Conservation (phyloP, 768 basidiomycete species). For the Phanerochaete sordida region DNA sequence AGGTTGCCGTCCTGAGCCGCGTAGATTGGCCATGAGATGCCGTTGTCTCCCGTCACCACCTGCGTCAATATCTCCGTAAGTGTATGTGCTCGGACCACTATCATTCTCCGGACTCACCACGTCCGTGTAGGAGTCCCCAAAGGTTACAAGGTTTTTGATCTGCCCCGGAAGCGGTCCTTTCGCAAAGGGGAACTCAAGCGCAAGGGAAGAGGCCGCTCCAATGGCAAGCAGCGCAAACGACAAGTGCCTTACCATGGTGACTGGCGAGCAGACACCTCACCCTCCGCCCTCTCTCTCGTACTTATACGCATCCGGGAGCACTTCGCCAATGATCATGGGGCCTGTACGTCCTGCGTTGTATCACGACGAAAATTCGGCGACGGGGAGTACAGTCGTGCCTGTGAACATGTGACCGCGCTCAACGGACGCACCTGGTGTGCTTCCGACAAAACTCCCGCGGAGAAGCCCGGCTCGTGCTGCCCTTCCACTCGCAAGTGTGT, state of each 20-base stretch:
- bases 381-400: background rate
- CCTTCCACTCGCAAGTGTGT: background rate
- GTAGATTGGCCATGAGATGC: constrained; percentile 59
- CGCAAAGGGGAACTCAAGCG: background rate
- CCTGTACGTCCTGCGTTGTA: background rate
- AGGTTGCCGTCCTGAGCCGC: constrained; percentile 52
- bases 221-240: background rate
- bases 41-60: constrained; percentile 31
- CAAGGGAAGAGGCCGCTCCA: background rate
- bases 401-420: background rate
- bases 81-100: background rate
- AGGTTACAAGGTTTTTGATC: constrained; percentile 62
- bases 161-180: constrained; percentile 31
- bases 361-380: background rate
- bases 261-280: background rate
- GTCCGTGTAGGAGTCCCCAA: constrained; percentile 65
- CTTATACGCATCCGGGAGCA: background rate
- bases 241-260: background rate
- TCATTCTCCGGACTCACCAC: constrained; percentile 19
- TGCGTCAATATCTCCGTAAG: background rate
- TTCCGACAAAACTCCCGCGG: background rate
- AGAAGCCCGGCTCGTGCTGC: background rate
- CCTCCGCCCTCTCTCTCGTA: background rate
- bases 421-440: background rate
- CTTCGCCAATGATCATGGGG: background rate